phyloP scores from a whole-genome alignment of 371 early-diverging fungal species.

The Choanephora cucurbitarum region DNA sequence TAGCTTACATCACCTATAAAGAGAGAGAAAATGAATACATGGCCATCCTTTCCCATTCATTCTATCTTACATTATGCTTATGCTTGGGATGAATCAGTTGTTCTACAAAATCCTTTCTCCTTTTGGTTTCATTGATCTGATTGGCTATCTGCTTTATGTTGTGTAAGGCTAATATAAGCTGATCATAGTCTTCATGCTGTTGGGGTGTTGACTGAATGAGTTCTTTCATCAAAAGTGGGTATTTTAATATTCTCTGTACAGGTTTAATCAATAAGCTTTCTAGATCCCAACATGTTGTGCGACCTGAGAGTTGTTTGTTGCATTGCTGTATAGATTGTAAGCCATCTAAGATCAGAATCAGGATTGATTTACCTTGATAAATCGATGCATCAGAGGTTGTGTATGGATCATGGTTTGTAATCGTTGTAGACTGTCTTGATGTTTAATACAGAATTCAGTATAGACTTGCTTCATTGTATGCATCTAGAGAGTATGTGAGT shows the following conservation, averaged over 20 bases:
- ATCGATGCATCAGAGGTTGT: constrained; percentile 47
- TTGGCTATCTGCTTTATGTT: constrained; percentile 73
- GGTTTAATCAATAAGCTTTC: constrained; percentile 82
- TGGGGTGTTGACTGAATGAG: constrained; percentile 62
- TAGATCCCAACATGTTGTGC: constrained; percentile 82
- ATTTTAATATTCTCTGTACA: constrained; percentile 85
- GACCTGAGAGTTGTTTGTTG: constrained; percentile 56
- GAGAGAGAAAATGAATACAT: constrained; percentile 1
- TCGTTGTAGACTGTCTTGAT: constrained; percentile 65
- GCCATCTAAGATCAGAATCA: too few species aligned
- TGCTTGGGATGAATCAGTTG: constrained; percentile 75
- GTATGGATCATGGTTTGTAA: constrained; percentile 56
- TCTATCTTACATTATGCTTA: constrained; percentile 57
- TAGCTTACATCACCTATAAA: constrained; percentile 48
- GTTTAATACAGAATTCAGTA: constrained; percentile 76
- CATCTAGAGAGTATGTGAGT: too few species aligned
- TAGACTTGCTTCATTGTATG: constrained; percentile 51
- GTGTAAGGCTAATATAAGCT: constrained; percentile 46
- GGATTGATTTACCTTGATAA: constrained; percentile 60
- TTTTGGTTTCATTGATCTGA: constrained; percentile 82
- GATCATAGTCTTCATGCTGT: constrained; percentile 55
- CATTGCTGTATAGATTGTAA: constrained; percentile 35
- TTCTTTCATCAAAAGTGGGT: constrained; percentile 74
- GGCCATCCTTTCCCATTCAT: not conserved
- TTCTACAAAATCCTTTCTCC: constrained; percentile 82